Conservation (phyloP, 192 early-diverging fungal species). For the Backusella luteola region DNA sequence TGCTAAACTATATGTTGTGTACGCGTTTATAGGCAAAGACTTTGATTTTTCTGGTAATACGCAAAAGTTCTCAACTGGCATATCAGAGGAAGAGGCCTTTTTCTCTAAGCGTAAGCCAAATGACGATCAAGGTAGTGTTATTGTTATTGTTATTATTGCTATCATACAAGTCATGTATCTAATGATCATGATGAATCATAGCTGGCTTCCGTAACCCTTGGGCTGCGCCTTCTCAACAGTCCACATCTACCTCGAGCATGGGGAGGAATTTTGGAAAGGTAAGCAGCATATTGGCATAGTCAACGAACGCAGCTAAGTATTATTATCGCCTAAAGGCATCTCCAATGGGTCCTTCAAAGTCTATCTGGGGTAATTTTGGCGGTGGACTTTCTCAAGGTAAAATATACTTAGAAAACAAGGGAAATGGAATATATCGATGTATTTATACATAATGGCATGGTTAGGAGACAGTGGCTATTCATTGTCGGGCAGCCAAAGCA, state of each 20-base stretch:
- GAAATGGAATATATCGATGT: not conserved
- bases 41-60: slow-evolving; percentile 76
- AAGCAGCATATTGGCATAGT: not conserved
- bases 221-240: not conserved
- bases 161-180: not conserved
- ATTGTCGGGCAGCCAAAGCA: slow-evolving; percentile 2
- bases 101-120: slow-evolving; percentile 41
- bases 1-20: not conserved
- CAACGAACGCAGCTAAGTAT: not conserved
- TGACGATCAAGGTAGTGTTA: slow-evolving; percentile 26
- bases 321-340: not conserved
- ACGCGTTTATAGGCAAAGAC: slow-evolving; percentile 43
- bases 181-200: not conserved
- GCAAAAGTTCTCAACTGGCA: slow-evolving; percentile 42
- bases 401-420: not conserved
- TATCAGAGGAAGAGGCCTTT: slow-evolving; percentile 52
- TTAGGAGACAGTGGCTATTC: slow-evolving; percentile 7
- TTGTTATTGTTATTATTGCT: not conserved
- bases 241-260: not conserved
- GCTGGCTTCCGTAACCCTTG: slow-evolving; percentile 17
- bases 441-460: not conserved
- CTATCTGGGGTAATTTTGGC: slow-evolving; percentile 34
- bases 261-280: slow-evolving; percentile 17
- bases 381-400: slow-evolving; percentile 13
- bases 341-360: slow-evolving; percentile 14